phyloP scores from a whole-genome alignment of 2,329 filamentous ascomycete genomes.

The Neonectria coccinea region DNA sequence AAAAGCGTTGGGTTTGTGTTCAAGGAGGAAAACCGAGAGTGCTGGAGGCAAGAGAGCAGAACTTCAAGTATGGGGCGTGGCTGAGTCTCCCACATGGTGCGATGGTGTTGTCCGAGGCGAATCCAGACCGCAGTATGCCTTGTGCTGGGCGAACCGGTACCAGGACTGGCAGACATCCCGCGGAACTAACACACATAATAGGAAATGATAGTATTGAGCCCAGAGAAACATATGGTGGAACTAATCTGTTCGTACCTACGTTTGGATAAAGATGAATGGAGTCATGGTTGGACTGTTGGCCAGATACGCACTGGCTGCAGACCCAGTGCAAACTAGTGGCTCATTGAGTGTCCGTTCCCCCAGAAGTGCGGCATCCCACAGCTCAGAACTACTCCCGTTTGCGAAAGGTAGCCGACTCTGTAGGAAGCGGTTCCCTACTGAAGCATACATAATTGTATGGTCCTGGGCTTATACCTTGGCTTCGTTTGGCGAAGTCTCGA shows the following conservation, averaged over 20 bases:
- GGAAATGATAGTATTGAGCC: too few relatives aligned
- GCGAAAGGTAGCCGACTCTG: too few relatives aligned
- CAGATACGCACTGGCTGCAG: not conserved
- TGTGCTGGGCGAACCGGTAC: not conserved
- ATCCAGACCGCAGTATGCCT: not conserved
- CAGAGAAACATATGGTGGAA: not conserved
- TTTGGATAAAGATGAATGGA: not conserved
- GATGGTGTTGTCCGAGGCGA: not conserved
- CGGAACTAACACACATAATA: too few relatives aligned
- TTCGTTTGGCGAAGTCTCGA: not conserved
- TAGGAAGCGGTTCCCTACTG: not conserved
- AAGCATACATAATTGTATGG: not conserved
- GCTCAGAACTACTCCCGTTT: not conserved
- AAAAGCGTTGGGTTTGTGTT: not conserved
- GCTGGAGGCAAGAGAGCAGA: not conserved
- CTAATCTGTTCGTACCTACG: not conserved
- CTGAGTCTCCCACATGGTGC: not conserved
- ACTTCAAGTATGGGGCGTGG: not conserved
- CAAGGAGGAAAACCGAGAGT: not conserved
- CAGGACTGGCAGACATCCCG: not conserved
- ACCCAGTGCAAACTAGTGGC: too few relatives aligned
- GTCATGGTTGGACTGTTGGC: not conserved
- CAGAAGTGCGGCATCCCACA: not conserved
- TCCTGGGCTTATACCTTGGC: not conserved
- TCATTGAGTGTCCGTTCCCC: not conserved